Evolutionary conservation across 768 basidiomycete genomes (phyloP).

Genomic region (Mycena olivaceomarginata): DNA sequence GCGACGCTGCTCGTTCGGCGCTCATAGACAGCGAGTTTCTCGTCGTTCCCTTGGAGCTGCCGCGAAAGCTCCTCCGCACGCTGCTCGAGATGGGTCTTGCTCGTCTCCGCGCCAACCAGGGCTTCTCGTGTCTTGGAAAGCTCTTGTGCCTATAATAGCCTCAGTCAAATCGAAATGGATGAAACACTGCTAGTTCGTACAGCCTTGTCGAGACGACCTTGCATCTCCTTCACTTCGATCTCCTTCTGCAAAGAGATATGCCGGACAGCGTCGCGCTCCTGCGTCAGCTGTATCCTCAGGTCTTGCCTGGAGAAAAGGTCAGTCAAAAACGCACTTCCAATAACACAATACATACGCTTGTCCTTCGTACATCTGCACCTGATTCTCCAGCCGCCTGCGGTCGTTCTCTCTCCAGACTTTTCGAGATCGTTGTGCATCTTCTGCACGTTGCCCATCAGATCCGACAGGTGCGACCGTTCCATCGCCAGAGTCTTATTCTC

Average conservation of each 20-base stretch:
- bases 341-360: slow-evolving; percentile 76
- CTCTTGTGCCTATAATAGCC: slow-evolving; percentile 70
- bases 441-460: slow-evolving; percentile 93
- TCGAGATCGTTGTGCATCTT: slow-evolving; percentile 94
- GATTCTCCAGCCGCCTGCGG: slow-evolving; percentile 85
- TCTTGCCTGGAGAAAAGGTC: slow-evolving; percentile 74
- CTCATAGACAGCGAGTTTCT: slow-evolving; percentile 92
- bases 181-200: slow-evolving; percentile 63
- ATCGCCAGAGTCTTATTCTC: slow-evolving; percentile 89
- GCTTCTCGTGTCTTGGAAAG: slow-evolving; percentile 81
- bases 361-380: slow-evolving; percentile 84
- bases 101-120: slow-evolving; percentile 84
- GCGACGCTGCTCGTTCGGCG: slow-evolving; percentile 67
- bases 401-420: slow-evolving; percentile 89
- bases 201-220: slow-evolving; percentile 80
- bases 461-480: slow-evolving; percentile 90
- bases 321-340: not conserved
- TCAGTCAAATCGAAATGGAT: not conserved
- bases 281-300: slow-evolving; percentile 77
- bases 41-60: slow-evolving; percentile 84
- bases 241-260: slow-evolving; percentile 88
- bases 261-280: slow-evolving; percentile 86
- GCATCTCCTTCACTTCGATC: slow-evolving; percentile 85
- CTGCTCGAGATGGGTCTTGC: slow-evolving; percentile 86
- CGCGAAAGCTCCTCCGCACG: slow-evolving; percentile 76